Percentiles rank a stretch among this genome's conserved stretches.
Conservation (phyloP, 176 grass and related monocot species). For the Ananas comosus region DNA sequence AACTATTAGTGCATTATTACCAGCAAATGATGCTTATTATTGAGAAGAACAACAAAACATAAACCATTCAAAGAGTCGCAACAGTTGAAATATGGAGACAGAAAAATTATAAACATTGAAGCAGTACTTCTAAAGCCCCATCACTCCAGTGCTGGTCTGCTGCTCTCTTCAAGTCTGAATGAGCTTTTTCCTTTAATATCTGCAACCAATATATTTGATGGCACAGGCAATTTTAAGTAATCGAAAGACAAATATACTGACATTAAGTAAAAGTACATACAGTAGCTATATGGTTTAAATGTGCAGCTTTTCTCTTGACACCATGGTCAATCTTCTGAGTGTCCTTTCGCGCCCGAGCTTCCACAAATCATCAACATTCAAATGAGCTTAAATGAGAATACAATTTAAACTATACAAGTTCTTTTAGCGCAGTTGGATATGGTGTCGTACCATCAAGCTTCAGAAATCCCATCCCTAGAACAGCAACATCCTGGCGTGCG, state of each 20-base stretch:
- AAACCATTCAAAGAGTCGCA: conserved; percentile 1
- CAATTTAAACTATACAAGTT: neutral
- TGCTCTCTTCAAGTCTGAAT: conserved; percentile 81
- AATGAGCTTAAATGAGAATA: neutral
- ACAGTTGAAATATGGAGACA: neutral
- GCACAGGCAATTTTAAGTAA: neutral
- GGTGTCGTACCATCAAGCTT: conserved; percentile 76
- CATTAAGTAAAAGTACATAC: conserved; percentile 37
- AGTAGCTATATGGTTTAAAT: conserved; percentile 61
- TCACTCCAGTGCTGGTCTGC: conserved; percentile 96
- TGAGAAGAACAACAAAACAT: conserved; percentile 1
- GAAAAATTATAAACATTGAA: neutral
- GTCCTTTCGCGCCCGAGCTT: conserved; percentile 83
- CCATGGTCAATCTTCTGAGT: conserved; percentile 75
- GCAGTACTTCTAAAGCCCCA: conserved; percentile 74
- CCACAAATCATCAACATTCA: conserved; percentile 22
- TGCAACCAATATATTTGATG: conserved; percentile 22
- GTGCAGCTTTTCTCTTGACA: conserved; percentile 74
- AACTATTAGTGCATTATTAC: neutral
- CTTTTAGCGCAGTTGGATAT: too few species aligned
- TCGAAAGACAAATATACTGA: conserved; percentile 7
- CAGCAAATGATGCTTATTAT: neutral
- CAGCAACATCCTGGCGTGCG: conserved; percentile 80
- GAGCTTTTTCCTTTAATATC: conserved; percentile 74
- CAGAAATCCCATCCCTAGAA: conserved; percentile 67